Evolutionary conservation across 306 rosid genomes (phyloP), one percentile per base, ranked within the genome.

Genomic region (Ziziphus jujuba): DNA sequence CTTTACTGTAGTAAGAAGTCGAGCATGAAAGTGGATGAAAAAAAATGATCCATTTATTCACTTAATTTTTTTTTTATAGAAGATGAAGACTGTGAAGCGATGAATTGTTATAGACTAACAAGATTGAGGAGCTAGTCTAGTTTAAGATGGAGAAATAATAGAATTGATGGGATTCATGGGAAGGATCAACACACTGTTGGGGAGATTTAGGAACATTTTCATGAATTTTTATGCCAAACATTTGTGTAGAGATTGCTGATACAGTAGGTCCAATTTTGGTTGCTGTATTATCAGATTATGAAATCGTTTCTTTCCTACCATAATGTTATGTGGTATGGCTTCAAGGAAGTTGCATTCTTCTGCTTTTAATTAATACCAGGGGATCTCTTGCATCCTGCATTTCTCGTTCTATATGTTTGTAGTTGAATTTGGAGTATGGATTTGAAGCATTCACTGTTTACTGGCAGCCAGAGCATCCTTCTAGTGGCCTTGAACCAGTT

Each of bases 401-500:
- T 21, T 43, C 35, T 55, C 23, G 0, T 19, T 50, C 16, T 13
- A n/a, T 40, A 50, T 61, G 51, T 66, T 59, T 25, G n/a, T 36
- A 28, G n/a, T 71, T 61, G 17, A 48, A 47, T 45, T 63, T 64
- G 63, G 71, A 63, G 74, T 28, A 36, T 44, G 79, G 59, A 49
- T 74, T 84, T 77, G 78, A 75, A 85, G 65, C 72, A 82, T 82
- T 64, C 75, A 28, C 76, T 83, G 84, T 80, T 90, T 81, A 65
- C 66, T 81, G 86, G 75, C 91, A 90, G 98, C 93, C 93, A 81
- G 96, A 87, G 78, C 84, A 81, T 74, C 90, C 58, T 61, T 80
- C 55, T 59, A 81, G 84, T 59, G 91, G 84, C 68, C 74, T 87
- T 35, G 96, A 82, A 72, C 91, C 90, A 50, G 84, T 83, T 87